These are phyloP conservation scores for Fagus sylvatica DNA, from an alignment of 306 rosid species.

Conservation along the genomic window DNA sequence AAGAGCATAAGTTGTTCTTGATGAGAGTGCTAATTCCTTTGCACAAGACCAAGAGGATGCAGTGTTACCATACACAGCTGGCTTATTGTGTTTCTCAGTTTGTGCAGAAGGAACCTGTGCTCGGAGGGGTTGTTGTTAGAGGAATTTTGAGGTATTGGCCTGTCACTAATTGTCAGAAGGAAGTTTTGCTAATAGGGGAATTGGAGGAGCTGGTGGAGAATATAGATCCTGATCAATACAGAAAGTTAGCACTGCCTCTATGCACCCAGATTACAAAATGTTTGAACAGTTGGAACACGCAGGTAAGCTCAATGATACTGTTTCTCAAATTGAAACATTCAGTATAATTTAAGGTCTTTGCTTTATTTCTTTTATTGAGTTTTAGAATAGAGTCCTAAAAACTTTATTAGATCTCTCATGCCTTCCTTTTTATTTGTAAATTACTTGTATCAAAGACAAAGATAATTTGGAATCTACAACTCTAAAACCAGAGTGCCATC, in stretches of 20 bases:
- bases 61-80: slow-evolving; percentile 61
- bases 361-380: neutral
- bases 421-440: neutral
- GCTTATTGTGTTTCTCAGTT: slow-evolving; percentile 83
- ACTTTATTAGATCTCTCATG: neutral
- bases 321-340: neutral
- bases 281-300: slow-evolving; percentile 78
- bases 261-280: slow-evolving; percentile 68
- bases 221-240: slow-evolving; percentile 66
- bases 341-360: neutral
- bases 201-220: slow-evolving; percentile 82
- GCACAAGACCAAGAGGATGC: slow-evolving; percentile 77
- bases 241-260: slow-evolving; percentile 75
- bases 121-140: slow-evolving; percentile 75
- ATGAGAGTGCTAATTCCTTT: slow-evolving; percentile 84
- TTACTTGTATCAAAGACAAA: neutral
- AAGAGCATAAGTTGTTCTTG: slow-evolving; percentile 81
- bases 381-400: neutral
- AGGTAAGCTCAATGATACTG: slow-evolving; percentile 41
- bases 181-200: slow-evolving; percentile 68
- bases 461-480: neutral
- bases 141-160: slow-evolving; percentile 88
- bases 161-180: slow-evolving; percentile 70
- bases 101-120: slow-evolving; percentile 86
- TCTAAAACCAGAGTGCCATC: neutral